Conservation (phyloP, 441 rosid species). For the Gossypium gossypioides region DNA sequence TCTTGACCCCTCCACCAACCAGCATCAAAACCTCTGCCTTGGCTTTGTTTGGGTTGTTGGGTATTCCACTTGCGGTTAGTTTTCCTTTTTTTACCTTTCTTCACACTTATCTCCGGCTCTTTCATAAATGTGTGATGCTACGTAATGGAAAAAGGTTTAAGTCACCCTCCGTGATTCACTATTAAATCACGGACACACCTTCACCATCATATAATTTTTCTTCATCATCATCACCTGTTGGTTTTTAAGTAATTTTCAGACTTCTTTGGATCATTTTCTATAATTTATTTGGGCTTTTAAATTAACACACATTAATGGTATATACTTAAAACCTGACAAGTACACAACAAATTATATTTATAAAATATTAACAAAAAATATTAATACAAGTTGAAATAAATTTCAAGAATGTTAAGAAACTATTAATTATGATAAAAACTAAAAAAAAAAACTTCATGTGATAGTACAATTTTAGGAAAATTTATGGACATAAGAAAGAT, state of each 20-base stretch:
- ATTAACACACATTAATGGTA: not conserved
- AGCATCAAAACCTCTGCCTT: slow-evolving; percentile 47
- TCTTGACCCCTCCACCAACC: slow-evolving; percentile 34
- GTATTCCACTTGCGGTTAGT: slow-evolving; percentile 71
- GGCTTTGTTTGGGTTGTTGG: slow-evolving; percentile 50
- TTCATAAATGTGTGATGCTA: not conserved
- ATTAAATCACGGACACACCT: not conserved
- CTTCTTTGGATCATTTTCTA: not conserved
- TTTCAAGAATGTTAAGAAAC: too few relatives aligned
- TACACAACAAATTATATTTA: too few relatives aligned
- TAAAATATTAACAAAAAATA: too few relatives aligned
- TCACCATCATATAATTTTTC: not conserved
- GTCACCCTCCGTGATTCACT: not conserved
- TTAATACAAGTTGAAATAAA: too few relatives aligned
- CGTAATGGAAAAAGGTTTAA: not conserved
- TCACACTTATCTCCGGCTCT: not conserved
- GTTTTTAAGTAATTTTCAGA: not conserved
- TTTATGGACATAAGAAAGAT: too few relatives aligned
- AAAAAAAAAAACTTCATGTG: too few relatives aligned
- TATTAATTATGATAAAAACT: too few relatives aligned
- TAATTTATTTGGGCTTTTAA: not conserved
- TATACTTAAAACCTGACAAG: too few relatives aligned
- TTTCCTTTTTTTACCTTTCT: not conserved
- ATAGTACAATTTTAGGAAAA: too few relatives aligned
- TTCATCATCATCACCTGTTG: not conserved